Conservation (phyloP, 2,329 filamentous ascomycete species). For the Hymenoscyphus scutula region DNA sequence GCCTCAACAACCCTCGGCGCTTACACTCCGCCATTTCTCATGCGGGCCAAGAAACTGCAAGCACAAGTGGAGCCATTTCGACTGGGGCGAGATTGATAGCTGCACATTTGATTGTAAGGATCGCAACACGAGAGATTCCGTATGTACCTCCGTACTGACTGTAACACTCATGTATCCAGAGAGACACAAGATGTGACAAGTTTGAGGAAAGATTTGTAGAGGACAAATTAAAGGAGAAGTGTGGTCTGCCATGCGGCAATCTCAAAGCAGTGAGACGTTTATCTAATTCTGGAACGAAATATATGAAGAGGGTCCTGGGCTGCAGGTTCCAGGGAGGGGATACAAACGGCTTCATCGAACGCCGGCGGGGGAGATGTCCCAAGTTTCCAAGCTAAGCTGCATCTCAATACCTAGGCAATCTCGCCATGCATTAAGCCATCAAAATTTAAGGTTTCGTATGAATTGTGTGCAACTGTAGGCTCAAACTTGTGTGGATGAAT, state of each 20-base stretch:
- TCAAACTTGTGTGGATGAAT: not conserved
- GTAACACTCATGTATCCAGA: not conserved
- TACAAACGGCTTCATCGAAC: constrained; percentile 14
- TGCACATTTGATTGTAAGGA: not conserved
- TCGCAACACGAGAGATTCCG: not conserved
- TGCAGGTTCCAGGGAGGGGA: constrained; percentile 13
- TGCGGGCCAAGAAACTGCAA: constrained; percentile 8
- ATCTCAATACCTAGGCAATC: constrained; percentile 2
- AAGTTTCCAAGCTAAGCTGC: not conserved
- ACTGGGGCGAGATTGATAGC: not conserved
- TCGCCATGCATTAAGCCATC: constrained; percentile 14
- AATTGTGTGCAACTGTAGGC: not conserved
- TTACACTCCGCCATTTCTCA: constrained; percentile 14
- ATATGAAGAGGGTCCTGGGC: constrained; percentile 8
- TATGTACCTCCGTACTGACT: not conserved
- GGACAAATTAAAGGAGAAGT: not conserved
- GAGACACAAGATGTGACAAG: not conserved
- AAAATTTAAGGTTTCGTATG: constrained; percentile 12
- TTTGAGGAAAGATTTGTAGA: not conserved
- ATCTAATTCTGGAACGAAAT: constrained; percentile 15
- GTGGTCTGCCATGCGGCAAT: constrained; percentile 8
- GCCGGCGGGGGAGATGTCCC: constrained; percentile 1
- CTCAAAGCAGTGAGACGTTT: constrained; percentile 11
- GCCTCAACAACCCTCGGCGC: constrained; percentile 13
- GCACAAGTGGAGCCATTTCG: constrained; percentile 3